Percentiles rank a stretch among this genome's conserved stretches.
These are phyloP conservation scores for Trametes gibbosa DNA, from an alignment of 768 basidiomycete genomes.

Conservation along the genomic window DNA sequence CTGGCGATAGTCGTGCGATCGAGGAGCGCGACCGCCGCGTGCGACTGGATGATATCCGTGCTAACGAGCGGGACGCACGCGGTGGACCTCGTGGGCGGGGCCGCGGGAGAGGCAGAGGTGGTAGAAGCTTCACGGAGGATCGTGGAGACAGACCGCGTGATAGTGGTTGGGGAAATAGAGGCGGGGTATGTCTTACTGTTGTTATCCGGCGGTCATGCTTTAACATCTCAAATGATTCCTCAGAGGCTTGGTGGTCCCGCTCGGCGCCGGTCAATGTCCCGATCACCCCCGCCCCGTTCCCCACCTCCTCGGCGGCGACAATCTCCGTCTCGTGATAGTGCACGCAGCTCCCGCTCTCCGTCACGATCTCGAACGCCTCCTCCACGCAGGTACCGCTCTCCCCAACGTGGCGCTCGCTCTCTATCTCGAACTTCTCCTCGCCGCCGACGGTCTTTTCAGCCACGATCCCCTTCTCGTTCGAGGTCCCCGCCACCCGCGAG, in stretches of 20 bases:
- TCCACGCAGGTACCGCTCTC: conserved; percentile 18
- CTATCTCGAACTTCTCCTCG: conserved; percentile 23
- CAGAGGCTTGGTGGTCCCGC: conserved; percentile 21
- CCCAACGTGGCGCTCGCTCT: conserved; percentile 33
- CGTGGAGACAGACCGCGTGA: conserved; percentile 37
- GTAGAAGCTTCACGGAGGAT: conserved; percentile 9
- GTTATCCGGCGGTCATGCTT: background rate
- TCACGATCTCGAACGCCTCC: conserved; percentile 30
- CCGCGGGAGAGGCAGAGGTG: conserved; percentile 46
- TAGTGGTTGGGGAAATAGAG: conserved; percentile 65
- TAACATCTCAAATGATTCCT: background rate
- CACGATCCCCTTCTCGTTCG: conserved; percentile 21
- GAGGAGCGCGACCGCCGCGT: conserved; percentile 70
- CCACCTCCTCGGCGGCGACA: conserved; percentile 50
- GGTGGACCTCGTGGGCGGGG: conserved; percentile 49
- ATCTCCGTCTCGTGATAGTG: conserved; percentile 34
- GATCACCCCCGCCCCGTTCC: conserved; percentile 35
- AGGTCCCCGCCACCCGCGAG: conserved; percentile 43
- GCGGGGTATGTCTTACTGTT: conserved; percentile 39
- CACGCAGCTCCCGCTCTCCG: conserved; percentile 39
- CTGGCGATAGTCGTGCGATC: conserved; percentile 60
- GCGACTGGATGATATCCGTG: conserved; percentile 66
- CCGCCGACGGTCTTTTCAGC: conserved; percentile 19
- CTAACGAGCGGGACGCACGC: conserved; percentile 50
- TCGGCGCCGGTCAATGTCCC: conserved; percentile 18